Base-by-base conservation (phyloP, 2,329 filamentous ascomycete genomes). In the Fusarium sp. region DNA sequence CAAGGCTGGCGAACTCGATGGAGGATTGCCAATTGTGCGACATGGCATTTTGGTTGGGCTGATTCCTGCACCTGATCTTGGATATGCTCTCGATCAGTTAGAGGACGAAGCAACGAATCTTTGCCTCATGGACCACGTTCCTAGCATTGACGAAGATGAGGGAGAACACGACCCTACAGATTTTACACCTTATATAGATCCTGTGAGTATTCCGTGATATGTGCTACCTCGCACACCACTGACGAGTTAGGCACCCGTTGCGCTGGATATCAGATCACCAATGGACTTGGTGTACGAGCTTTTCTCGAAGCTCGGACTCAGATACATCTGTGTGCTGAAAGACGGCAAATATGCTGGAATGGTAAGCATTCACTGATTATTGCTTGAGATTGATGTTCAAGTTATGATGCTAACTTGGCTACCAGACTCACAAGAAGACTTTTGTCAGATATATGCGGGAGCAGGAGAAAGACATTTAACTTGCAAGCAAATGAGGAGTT, bases 211-310 rank as follows among this genome's bases (percentile, higher is more conserved):
- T 18, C n/a, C 46, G 29, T 35, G 25, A 49, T 11, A 33, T 25
- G 18, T 29, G 31, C 20, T 4, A 25, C n/a, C 25, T 13, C 22
- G 9, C 35, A 13, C 22, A 17, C 44, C 42, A 50, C 71, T 79
- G 42, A 80, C 59, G 33, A 25, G 22, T 35, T n/a, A 91, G 89
- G 93, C 95, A 5, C 96, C 96, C 0, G 89, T 99, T 18, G 89
- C 95, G 17, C 85, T 99, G 29, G 96, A 99, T 78, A 93, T 97
- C 35, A 90, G 91, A 74, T 96, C 93, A 1, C 94, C 96, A 0
- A 95, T 98, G 89, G 95, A 98, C 79, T 84, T 99, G 42, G 96
- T 98, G 7, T 98, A 97, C 77, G 96, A 99, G 80, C 95, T 94
- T 77, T 99, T 98, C 80, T 93, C 94, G 55, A 99, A 99, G 82